Conservation (phyloP, 768 basidiomycete genomes). For the Xerocomellus intermedius region DNA sequence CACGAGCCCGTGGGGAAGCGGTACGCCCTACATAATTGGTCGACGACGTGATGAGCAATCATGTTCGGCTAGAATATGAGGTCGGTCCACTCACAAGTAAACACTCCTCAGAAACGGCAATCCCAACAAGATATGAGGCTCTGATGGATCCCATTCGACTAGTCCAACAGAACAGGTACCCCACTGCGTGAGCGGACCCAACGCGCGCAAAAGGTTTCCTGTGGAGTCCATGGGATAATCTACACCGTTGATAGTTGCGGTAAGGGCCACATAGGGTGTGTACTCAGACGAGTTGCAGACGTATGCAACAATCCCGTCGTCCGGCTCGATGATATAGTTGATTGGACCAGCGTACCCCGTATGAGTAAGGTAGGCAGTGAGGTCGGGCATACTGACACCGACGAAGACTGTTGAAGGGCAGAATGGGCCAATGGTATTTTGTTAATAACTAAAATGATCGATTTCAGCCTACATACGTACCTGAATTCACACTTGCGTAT, state of each 20-base stretch:
- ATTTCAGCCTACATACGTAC: background rate
- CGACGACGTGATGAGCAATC: background rate
- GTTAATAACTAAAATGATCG: background rate
- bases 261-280: constrained; percentile 19
- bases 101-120: constrained; percentile 18
- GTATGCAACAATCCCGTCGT: constrained; percentile 7
- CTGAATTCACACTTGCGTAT: constrained; percentile 11
- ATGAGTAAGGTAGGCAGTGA: constrained; percentile 6
- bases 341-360: constrained; percentile 15
- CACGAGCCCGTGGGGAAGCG: constrained; percentile 28
- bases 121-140: constrained; percentile 6
- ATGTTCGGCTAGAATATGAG: background rate
- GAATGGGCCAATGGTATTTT: background rate
- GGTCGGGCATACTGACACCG: background rate
- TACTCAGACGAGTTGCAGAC: constrained; percentile 19
- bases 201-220: constrained; percentile 14
- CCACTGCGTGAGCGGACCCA: background rate
- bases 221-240: constrained; percentile 26
- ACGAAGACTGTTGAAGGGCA: constrained; percentile 6
- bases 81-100: constrained; percentile 12
- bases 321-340: constrained; percentile 6
- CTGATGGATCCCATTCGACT: background rate
- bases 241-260: constrained; percentile 24
- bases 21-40: constrained; percentile 19
- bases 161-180: constrained; percentile 17